Conservation (phyloP, 306 rosid genomes). For the Casuarina cunninghamiana region DNA sequence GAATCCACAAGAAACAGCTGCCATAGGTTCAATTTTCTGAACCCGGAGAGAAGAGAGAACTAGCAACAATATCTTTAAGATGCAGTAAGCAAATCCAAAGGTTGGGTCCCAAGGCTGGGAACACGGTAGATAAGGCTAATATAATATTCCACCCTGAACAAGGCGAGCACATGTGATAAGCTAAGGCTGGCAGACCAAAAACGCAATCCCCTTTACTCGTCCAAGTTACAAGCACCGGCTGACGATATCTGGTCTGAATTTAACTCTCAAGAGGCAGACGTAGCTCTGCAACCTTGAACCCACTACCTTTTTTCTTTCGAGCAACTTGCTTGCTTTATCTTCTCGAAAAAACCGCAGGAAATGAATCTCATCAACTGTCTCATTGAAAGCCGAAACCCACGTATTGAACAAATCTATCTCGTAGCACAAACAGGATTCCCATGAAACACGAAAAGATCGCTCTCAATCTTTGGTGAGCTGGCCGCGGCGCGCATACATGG, state of each 20-base stretch:
- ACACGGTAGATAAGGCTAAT: conserved; percentile 9
- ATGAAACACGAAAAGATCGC: background rate
- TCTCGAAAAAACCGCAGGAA: no score
- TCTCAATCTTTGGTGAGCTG: conserved; percentile 32
- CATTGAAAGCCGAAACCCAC: no score
- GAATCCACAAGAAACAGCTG: background rate
- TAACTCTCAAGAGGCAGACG: background rate
- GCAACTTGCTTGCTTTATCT: background rate
- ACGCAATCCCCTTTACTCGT: background rate
- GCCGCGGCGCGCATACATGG: conserved; percentile 4
- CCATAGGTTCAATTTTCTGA: background rate
- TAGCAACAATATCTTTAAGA: background rate
- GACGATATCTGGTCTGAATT: background rate
- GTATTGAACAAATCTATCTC: background rate
- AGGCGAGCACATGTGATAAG: conserved; percentile 19
- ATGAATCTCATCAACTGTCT: no score
- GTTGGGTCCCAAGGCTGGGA: conserved; percentile 23
- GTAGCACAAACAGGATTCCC: no score
- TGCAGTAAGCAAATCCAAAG: background rate
- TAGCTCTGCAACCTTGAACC: background rate
- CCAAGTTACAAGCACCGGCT: background rate
- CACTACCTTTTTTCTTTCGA: background rate
- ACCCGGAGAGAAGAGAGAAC: background rate
- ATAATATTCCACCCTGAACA: conserved; percentile 7
- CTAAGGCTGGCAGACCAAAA: background rate